These are phyloP conservation scores for Kregervanrija pseudodelftensis DNA, from an alignment of 805 yeast species.

Conservation along the genomic window DNA sequence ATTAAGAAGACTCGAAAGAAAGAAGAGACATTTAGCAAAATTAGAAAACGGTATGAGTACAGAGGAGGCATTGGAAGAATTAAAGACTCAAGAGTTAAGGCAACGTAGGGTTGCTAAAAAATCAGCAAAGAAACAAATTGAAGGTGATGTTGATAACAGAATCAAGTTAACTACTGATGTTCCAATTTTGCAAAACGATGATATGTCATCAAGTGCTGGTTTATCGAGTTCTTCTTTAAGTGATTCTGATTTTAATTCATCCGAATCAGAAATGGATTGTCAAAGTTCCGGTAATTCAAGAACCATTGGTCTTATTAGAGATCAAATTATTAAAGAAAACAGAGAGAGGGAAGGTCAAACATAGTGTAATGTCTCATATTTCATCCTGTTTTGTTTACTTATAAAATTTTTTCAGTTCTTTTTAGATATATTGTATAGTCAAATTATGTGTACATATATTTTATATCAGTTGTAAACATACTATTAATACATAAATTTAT, in stretches of 20 bases:
- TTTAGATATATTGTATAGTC: background rate
- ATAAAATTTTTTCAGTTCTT: background rate
- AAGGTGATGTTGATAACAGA: constrained; percentile 5
- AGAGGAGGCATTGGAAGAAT: constrained; percentile 44
- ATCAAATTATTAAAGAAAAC: constrained; percentile 24
- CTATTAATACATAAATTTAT: background rate
- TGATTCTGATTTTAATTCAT: constrained; percentile 15
- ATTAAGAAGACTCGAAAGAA: constrained; percentile 20
- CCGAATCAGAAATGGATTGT: constrained; percentile 9
- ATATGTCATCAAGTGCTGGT: constrained; percentile 24
- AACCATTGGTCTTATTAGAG: constrained; percentile 18
- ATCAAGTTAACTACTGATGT: constrained; percentile 40
- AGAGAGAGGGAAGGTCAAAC: constrained; percentile 17
- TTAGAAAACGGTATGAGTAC: constrained; percentile 19
- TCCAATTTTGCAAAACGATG: constrained; percentile 48
- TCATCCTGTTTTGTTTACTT: background rate
- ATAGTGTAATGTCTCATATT: background rate
- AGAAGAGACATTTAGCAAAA: constrained; percentile 15
- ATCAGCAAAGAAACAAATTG: constrained; percentile 21
- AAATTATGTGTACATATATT: no score
- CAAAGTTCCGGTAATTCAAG: background rate
- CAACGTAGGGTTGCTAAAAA: constrained; percentile 31
- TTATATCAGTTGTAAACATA: background rate
- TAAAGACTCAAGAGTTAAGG: constrained; percentile 40
- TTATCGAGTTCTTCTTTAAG: constrained; percentile 24